These are phyloP conservation scores for Pythium volutum DNA, from an alignment of 352 stramenopile genomes.

Conservation along the genomic window DNA sequence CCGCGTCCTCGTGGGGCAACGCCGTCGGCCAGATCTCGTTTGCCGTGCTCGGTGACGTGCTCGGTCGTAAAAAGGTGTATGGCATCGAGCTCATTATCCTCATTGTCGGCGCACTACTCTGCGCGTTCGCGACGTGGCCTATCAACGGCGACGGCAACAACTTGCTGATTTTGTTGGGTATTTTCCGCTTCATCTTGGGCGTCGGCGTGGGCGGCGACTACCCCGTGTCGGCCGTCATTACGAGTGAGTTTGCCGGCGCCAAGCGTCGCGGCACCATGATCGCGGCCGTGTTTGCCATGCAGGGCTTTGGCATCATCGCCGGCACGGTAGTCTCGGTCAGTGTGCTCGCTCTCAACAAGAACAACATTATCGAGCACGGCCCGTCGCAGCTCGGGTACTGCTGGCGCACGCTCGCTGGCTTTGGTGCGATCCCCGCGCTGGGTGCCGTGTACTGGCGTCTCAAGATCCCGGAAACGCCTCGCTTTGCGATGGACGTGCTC, in stretches of 20 bases:
- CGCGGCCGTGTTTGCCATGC: conserved; percentile 51
- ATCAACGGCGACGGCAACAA: conserved; percentile 43
- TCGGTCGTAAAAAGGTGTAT: conserved; percentile 47
- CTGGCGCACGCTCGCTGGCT: conserved; percentile 41
- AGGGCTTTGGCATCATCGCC: conserved; percentile 37
- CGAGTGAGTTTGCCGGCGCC: conserved; percentile 41
- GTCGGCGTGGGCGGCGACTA: conserved; percentile 37
- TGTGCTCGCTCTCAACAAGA: conserved; percentile 14
- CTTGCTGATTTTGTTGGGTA: conserved; percentile 42
- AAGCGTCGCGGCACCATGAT: conserved; percentile 46
- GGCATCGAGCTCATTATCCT: conserved; percentile 47
- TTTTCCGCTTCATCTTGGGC: conserved; percentile 54
- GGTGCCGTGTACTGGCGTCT: conserved; percentile 46
- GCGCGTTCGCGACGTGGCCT: conserved; percentile 30
- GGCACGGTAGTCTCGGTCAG: conserved; percentile 31
- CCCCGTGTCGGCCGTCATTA: conserved; percentile 51
- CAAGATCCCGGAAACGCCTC: conserved; percentile 42
- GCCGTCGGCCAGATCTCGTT: conserved; percentile 47
- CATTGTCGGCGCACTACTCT: conserved; percentile 28
- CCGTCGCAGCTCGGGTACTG: conserved; percentile 39
- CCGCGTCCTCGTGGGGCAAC: conserved; percentile 23
- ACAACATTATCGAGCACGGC: conserved; percentile 32
- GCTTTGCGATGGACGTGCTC: conserved; percentile 45
- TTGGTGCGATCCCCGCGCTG: conserved; percentile 39
- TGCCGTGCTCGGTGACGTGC: conserved; percentile 43